These are phyloP conservation scores for Beauveria medogensis DNA, from an alignment of 2,329 filamentous ascomycete genomes.

Conservation along the genomic window DNA sequence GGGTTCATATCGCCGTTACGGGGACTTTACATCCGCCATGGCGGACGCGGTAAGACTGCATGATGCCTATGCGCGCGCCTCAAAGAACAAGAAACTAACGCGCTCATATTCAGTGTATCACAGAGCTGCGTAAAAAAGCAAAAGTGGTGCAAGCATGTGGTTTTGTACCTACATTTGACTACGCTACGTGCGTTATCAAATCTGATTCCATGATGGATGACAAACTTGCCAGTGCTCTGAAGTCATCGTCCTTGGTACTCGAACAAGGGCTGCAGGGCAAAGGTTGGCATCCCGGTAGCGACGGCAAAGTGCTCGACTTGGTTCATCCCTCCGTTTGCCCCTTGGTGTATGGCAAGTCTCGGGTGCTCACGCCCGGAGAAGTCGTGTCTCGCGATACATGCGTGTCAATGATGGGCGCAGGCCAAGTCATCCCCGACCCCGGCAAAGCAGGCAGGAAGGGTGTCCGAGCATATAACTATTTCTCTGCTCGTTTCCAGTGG, in stretches of 20 bases:
- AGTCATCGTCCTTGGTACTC: conserved; percentile 41
- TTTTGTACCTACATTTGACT: conserved; percentile 23
- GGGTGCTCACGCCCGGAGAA: too few species aligned
- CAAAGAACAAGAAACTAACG: too few species aligned
- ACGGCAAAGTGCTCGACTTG: conserved; percentile 50
- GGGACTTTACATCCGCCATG: too few species aligned
- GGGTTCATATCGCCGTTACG: too few species aligned
- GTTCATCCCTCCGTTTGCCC: conserved; percentile 59
- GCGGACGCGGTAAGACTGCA: too few species aligned
- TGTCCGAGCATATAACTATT: too few species aligned
- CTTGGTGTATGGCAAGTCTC: conserved; percentile 39
- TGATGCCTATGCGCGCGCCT: too few species aligned
- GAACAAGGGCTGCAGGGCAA: conserved; percentile 28
- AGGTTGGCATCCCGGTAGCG: conserved; percentile 55
- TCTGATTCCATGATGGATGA: conserved; percentile 21
- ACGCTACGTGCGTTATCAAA: conserved; percentile 25
- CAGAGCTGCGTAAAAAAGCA: background rate
- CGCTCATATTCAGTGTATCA: conserved; percentile 14
- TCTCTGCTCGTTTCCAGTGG: conserved; percentile 30
- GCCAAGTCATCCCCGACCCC: too few species aligned
- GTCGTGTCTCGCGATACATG: too few species aligned
- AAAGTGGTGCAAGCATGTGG: background rate
- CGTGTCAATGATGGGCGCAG: too few species aligned
- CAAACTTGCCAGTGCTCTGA: conserved; percentile 27
- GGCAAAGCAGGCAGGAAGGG: too few species aligned